A percentile compares a stretch with the other conserved stretches of the same genome.
Conservation (phyloP, 257 asterid species). For the Ajuga chamaepitys region DNA sequence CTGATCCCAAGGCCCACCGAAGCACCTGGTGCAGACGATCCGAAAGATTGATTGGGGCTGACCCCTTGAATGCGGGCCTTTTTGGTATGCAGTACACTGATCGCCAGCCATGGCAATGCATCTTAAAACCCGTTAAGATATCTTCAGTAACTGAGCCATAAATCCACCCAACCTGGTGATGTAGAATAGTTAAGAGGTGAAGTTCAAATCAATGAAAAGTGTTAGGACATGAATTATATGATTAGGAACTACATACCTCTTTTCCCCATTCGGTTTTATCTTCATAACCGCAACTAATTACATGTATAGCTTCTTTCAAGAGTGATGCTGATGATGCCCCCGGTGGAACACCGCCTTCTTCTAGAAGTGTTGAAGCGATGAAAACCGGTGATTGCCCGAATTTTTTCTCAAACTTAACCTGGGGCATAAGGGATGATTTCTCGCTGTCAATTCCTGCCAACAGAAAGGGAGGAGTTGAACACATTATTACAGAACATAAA, state of each 20-base stretch:
- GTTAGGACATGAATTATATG: background rate
- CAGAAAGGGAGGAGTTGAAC: background rate
- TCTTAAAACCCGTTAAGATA: conserved; percentile 41
- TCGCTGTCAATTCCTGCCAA: conserved; percentile 44
- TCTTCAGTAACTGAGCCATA: conserved; percentile 50
- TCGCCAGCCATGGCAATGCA: conserved; percentile 52
- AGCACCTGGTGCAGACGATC: conserved; percentile 43
- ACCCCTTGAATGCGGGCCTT: conserved; percentile 43
- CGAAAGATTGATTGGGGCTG: conserved; percentile 41
- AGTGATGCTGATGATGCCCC: conserved; percentile 56
- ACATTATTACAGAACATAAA: background rate
- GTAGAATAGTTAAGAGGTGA: background rate
- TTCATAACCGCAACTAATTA: conserved; percentile 61
- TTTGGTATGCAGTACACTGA: conserved; percentile 48
- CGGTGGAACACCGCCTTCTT: conserved; percentile 52
- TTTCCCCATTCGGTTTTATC: conserved; percentile 79
- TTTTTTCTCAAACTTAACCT: conserved; percentile 50
- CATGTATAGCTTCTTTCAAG: conserved; percentile 63
- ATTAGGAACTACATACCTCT: conserved; percentile 33
- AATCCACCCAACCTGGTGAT: conserved; percentile 39
- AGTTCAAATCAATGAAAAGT: background rate
- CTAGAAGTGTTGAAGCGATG: conserved; percentile 51
- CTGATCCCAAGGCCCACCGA: conserved; percentile 47
- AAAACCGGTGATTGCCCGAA: conserved; percentile 66
- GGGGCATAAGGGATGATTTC: conserved; percentile 49